A percentile compares a stretch with the other conserved stretches of the same genome.
Evolutionary conservation across 345 rosid species (phyloP).

Genomic region (Sisymbrium altissimum): DNA sequence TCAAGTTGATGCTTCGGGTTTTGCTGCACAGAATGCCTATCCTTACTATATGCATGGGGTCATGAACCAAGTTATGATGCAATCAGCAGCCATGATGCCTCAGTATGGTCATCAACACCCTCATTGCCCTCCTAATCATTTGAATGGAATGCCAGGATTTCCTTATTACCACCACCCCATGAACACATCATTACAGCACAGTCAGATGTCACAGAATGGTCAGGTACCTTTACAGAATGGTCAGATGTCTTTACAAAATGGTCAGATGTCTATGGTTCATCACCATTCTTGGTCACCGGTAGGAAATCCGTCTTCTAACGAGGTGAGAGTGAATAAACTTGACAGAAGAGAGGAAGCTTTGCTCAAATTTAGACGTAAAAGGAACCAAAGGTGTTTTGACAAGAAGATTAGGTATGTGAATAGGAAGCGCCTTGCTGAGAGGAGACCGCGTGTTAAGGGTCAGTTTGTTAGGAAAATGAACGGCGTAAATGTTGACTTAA

Average conservation of each 20-base stretch:
- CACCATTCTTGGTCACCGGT: conserved; percentile 62
- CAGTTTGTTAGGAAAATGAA: conserved; percentile 93
- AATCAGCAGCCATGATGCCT: conserved; percentile 57
- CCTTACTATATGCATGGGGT: conserved; percentile 76
- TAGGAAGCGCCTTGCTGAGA: conserved; percentile 87
- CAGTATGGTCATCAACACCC: conserved; percentile 67
- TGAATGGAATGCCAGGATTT: conserved; percentile 48
- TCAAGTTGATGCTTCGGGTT: conserved; percentile 48
- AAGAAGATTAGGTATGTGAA: conserved; percentile 95
- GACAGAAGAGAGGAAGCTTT: conserved; percentile 94
- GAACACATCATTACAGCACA: conserved; percentile 59
- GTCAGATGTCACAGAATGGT: conserved; percentile 62
- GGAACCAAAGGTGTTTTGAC: conserved; percentile 93
- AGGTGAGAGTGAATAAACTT: conserved; percentile 51
- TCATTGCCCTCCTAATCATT: conserved; percentile 52
- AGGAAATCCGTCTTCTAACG: conserved; percentile 49
- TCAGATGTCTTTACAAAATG: conserved; percentile 63
- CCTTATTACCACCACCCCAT: conserved; percentile 72
- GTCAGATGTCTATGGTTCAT: conserved; percentile 53
- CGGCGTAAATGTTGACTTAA: conserved; percentile 78
- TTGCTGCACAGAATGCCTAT: conserved; percentile 49
- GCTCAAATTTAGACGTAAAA: conserved; percentile 84
- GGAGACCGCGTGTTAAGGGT: conserved; percentile 97
- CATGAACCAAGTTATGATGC: conserved; percentile 69
- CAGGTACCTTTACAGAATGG: conserved; percentile 58